phyloP scores from a whole-genome alignment of 1,139 yeast species.

The Kodamaea anthophila region DNA sequence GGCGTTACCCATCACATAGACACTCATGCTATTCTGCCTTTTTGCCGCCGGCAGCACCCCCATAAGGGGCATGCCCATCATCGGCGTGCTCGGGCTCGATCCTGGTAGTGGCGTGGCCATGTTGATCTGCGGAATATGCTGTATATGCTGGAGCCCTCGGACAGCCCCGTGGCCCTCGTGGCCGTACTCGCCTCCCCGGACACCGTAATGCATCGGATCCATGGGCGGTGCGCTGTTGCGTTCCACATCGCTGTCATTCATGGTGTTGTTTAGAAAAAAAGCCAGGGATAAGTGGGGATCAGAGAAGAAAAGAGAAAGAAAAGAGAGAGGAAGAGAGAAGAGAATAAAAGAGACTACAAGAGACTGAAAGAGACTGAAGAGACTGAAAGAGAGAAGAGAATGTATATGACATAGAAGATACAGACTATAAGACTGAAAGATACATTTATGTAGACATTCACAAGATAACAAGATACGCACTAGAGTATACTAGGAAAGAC shows the following conservation, averaged over 20 bases:
- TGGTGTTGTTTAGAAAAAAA: constrained; percentile 3
- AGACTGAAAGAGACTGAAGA: neutral
- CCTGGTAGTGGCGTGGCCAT: neutral
- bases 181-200: too few species aligned
- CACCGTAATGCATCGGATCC: constrained; percentile 1
- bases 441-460: too few species aligned
- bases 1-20: constrained; percentile 28
- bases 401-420: too few species aligned
- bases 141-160: neutral
- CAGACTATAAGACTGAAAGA: too few species aligned
- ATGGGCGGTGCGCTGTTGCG: constrained; percentile 2
- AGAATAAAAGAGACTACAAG: neutral
- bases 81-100: constrained; percentile 2
- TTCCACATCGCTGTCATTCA: constrained; percentile 4
- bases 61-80: constrained; percentile 2
- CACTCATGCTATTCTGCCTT: constrained; percentile 37
- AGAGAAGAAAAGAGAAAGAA: constrained; percentile 2
- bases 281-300: too few species aligned
- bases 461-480: too few species aligned
- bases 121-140: constrained; percentile 1
- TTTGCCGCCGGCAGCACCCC: constrained; percentile 18
- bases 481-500: too few species aligned
- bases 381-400: too few species aligned
- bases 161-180: neutral
- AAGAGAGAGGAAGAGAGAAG: neutral